Percentiles rank a stretch among this genome's conserved stretches.
Evolutionary conservation across 495 filamentous ascomycete genomes (phyloP).

Genomic region (Neurospora tetraspora): DNA sequence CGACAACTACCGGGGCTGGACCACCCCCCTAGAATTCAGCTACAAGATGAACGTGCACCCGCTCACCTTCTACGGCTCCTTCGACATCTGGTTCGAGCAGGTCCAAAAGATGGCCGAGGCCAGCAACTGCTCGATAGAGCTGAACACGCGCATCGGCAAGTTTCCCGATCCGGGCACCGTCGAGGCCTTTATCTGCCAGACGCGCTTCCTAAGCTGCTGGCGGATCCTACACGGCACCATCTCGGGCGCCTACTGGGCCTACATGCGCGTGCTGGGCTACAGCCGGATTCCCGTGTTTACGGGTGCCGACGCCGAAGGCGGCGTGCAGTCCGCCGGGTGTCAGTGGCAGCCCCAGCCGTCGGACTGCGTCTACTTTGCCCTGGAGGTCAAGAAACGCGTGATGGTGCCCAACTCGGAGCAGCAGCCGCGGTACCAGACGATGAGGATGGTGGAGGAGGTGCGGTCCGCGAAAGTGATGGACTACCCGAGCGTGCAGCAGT

Average conservation of each 20-base stretch:
- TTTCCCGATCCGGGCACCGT: slow-evolving; percentile 8
- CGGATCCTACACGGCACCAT: slow-evolving; percentile 11
- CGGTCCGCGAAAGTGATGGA: slow-evolving; percentile 1
- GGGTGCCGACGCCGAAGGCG: background rate
- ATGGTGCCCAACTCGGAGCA: background rate
- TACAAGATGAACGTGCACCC: slow-evolving; percentile 5
- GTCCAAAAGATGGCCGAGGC: slow-evolving; percentile 12
- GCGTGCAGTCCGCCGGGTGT: background rate
- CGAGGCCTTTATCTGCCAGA: slow-evolving; percentile 9
- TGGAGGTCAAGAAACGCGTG: slow-evolving; percentile 4
- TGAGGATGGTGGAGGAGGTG: slow-evolving; percentile 13
- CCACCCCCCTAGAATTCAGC: slow-evolving; percentile 1
- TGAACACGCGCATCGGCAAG: slow-evolving; percentile 10
- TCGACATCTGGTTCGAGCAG: slow-evolving; percentile 8
- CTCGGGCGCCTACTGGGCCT: slow-evolving; percentile 11
- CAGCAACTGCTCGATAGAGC: slow-evolving; percentile 5
- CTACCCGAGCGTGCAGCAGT: slow-evolving; percentile 5
- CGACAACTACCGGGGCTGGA: background rate
- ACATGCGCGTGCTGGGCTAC: slow-evolving; percentile 12
- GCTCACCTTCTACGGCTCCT: slow-evolving; percentile 3
- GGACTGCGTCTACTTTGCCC: slow-evolving; percentile 9
- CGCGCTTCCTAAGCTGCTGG: slow-evolving; percentile 11
- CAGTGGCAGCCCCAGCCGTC: slow-evolving; percentile 12
- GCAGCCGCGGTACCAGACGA: slow-evolving; percentile 4
- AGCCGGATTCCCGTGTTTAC: slow-evolving; percentile 9